phyloP scores from a whole-genome alignment of 148 eudicot species.

The Salicornia ramosissima region DNA sequence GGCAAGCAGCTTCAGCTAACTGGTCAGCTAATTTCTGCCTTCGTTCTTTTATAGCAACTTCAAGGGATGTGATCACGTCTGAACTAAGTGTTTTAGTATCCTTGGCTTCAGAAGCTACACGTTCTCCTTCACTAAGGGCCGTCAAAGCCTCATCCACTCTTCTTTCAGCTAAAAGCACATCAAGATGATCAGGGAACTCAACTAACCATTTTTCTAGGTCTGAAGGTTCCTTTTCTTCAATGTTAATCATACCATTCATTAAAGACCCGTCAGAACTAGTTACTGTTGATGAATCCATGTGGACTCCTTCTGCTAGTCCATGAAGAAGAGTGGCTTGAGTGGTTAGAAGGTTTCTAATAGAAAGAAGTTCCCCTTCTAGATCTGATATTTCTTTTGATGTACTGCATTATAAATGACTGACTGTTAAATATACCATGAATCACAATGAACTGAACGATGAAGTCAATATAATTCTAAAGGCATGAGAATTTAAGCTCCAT shows the following conservation, averaged over 20 bases:
- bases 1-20: slow-evolving; percentile 94
- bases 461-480: not conserved
- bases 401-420: slow-evolving; percentile 35
- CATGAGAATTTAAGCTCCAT: too few relatives aligned
- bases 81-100: slow-evolving; percentile 57
- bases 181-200: slow-evolving; percentile 95
- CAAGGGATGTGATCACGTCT: slow-evolving; percentile 48
- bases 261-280: slow-evolving; percentile 42
- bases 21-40: slow-evolving; percentile 92
- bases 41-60: slow-evolving; percentile 60
- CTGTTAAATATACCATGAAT: not conserved
- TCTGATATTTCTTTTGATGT: slow-evolving; percentile 98
- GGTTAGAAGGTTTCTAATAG: slow-evolving; percentile 87
- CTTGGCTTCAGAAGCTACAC: slow-evolving; percentile 66
- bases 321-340: slow-evolving; percentile 93
- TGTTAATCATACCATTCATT: slow-evolving; percentile 31
- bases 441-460: not conserved
- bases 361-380: slow-evolving; percentile 93
- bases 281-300: slow-evolving; percentile 53
- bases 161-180: slow-evolving; percentile 91
- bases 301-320: slow-evolving; percentile 89
- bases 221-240: slow-evolving; percentile 59
- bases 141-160: slow-evolving; percentile 84
- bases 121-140: slow-evolving; percentile 81
- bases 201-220: slow-evolving; percentile 69